These are phyloP conservation scores for Ophiosphaerella herpotricha DNA, from an alignment of 2,329 filamentous ascomycete genomes.

Conservation along the genomic window DNA sequence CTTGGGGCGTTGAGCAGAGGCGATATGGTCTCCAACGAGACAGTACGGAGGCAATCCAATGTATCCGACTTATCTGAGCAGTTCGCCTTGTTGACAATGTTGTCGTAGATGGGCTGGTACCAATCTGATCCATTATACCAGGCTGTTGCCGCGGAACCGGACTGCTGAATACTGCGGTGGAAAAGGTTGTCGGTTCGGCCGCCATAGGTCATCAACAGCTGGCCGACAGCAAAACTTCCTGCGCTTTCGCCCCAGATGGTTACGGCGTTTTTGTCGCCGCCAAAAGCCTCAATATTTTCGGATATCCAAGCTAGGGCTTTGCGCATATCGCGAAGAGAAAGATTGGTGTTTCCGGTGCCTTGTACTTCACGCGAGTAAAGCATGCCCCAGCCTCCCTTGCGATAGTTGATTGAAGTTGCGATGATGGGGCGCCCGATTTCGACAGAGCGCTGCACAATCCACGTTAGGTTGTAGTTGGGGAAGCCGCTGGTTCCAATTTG, in stretches of 20 bases:
- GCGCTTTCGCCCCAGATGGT: constrained; percentile 55
- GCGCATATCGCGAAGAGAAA: constrained; percentile 49
- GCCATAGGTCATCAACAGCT: constrained; percentile 41
- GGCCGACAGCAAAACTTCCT: constrained; percentile 49
- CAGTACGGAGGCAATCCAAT: constrained; percentile 59
- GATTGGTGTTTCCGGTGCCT: constrained; percentile 53
- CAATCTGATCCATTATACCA: constrained; percentile 47
- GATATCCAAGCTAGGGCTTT: constrained; percentile 53
- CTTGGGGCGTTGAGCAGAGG: constrained; percentile 54
- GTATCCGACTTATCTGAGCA: constrained; percentile 58
- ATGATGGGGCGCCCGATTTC: constrained; percentile 44
- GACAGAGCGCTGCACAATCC: constrained; percentile 58
- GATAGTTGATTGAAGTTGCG: constrained; percentile 47
- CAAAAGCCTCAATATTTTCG: constrained; percentile 51
- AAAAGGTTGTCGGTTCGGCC: constrained; percentile 42
- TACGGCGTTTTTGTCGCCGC: constrained; percentile 48
- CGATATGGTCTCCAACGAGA: constrained; percentile 65
- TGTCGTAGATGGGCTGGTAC: constrained; percentile 56
- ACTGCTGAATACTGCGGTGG: constrained; percentile 45
- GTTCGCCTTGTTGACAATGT: constrained; percentile 53
- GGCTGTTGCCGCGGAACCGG: constrained; percentile 44
- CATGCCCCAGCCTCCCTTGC: constrained; percentile 72
- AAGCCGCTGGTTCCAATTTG: constrained; percentile 51
- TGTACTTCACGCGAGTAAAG: constrained; percentile 56
- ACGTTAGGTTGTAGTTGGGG: constrained; percentile 65